Evolutionary conservation across 2,329 filamentous ascomycete genomes (phyloP).

Genomic region (Teratosphaeria nubilosa): DNA sequence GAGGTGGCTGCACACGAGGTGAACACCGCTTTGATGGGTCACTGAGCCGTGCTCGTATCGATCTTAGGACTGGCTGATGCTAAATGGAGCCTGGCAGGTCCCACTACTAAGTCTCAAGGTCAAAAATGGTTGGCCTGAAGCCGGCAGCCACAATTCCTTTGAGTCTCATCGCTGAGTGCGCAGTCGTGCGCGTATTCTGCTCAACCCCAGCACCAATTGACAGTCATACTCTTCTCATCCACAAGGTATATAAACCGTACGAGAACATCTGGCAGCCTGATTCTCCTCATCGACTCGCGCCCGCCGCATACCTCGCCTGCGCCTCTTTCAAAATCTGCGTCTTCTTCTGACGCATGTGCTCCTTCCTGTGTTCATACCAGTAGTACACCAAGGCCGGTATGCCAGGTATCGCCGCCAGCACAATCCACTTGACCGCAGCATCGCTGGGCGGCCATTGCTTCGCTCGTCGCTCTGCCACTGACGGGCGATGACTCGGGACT

Average conservation of each 20-base stretch:
- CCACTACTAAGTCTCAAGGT: too few relatives aligned
- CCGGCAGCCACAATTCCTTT: not conserved
- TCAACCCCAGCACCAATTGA: not conserved
- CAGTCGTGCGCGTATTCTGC: not conserved
- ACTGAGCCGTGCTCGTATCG: not conserved
- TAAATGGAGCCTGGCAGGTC: too few relatives aligned
- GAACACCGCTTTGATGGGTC: not conserved
- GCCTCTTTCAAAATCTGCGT: constrained; percentile 19
- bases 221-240: not conserved
- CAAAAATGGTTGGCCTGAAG: not conserved
- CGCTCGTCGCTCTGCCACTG: constrained; percentile 1
- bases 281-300: not conserved
- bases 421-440: constrained; percentile 10
- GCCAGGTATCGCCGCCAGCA: constrained; percentile 13
- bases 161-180: not conserved
- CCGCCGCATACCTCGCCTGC: constrained; percentile 10
- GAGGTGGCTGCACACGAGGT: not conserved
- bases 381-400: constrained; percentile 19
- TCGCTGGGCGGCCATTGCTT: constrained; percentile 3
- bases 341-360: constrained; percentile 25
- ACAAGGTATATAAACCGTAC: too few relatives aligned
- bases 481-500: not conserved
- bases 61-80: too few relatives aligned
- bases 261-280: too few relatives aligned
- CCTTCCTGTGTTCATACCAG: constrained; percentile 23